Evolutionary conservation across 768 basidiomycete species (phyloP).

Genomic region (Amylocystis lapponica): DNA sequence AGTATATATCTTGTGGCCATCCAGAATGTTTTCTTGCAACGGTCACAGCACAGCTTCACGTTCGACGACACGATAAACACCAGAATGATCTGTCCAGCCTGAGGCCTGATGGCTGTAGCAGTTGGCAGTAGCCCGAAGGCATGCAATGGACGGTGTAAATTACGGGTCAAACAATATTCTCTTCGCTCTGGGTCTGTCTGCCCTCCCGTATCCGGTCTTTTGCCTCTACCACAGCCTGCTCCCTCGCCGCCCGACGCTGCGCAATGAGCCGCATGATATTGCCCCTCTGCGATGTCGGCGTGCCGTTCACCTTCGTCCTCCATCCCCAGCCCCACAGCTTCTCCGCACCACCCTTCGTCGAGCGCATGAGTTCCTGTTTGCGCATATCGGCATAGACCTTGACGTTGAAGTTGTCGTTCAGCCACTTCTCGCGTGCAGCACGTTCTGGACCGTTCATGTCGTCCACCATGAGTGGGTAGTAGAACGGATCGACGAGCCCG

Average conservation of each 20-base stretch:
- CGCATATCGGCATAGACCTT: constrained; percentile 28
- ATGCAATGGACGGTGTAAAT: too few relatives aligned
- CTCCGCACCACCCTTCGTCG: constrained; percentile 29
- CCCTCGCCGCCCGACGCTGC: constrained; percentile 38
- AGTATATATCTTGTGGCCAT: too few relatives aligned
- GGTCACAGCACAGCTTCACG: too few relatives aligned
- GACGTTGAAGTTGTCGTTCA: constrained; percentile 55
- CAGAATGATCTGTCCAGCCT: too few relatives aligned
- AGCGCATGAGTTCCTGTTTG: constrained; percentile 29
- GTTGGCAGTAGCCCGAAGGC: too few relatives aligned
- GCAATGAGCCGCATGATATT: constrained; percentile 49
- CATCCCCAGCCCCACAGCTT: constrained; percentile 28
- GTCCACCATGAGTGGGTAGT: constrained; percentile 78
- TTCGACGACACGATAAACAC: too few relatives aligned
- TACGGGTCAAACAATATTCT: not conserved
- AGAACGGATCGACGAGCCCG: constrained; percentile 88
- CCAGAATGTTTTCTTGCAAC: too few relatives aligned
- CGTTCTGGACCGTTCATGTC: constrained; percentile 65
- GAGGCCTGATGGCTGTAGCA: too few relatives aligned
- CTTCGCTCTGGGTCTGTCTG: constrained; percentile 6
- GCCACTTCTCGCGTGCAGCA: constrained; percentile 48
- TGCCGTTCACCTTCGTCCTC: constrained; percentile 29
- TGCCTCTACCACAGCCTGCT: constrained; percentile 33
- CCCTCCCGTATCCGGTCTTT: constrained; percentile 25
- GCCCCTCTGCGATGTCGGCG: constrained; percentile 37